Evolutionary conservation across 2,329 filamentous ascomycete genomes (phyloP).

Genomic region (Colletotrichum liaoningense): DNA sequence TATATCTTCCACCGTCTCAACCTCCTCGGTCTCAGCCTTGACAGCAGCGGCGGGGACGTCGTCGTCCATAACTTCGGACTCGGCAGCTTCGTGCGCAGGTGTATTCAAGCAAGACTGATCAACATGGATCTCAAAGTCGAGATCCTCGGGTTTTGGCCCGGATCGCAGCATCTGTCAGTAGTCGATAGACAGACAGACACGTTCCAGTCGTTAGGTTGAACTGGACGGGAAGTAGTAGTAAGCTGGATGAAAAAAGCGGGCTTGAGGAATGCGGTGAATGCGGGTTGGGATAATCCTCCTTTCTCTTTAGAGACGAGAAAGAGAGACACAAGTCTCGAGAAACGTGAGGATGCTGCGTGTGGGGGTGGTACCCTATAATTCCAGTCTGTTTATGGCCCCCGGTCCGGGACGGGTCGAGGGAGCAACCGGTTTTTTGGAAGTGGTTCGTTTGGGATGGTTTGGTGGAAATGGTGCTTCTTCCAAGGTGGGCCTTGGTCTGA

Average conservation of each 20-base stretch:
- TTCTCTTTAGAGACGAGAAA: not conserved
- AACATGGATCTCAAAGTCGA: constrained; percentile 61
- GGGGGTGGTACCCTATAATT: constrained; percentile 8
- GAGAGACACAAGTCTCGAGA: not conserved
- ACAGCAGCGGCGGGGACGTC: constrained; percentile 35
- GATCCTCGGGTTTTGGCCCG: constrained; percentile 43
- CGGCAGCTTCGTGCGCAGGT: constrained; percentile 50
- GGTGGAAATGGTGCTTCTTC: too few species aligned
- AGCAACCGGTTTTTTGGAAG: constrained; percentile 10
- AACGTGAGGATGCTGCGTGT: not conserved
- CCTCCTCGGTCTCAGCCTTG: constrained; percentile 26
- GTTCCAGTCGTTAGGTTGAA: too few species aligned
- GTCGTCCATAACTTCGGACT: constrained; percentile 27
- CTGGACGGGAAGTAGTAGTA: not conserved
- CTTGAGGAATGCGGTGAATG: not conserved
- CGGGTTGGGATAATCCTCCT: constrained; percentile 2
- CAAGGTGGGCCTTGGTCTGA: not conserved
- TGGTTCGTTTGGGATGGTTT: not conserved
- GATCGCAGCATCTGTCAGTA: constrained; percentile 26
- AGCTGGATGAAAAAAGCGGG: constrained; percentile 22
- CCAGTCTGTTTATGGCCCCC: constrained; percentile 20
- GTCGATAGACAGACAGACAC: not conserved
- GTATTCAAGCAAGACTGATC: constrained; percentile 57
- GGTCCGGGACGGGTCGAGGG: constrained; percentile 33
- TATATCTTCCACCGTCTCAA: constrained; percentile 28